Conservation (phyloP, 768 basidiomycete genomes). For the Filobasidium floriforme region DNA sequence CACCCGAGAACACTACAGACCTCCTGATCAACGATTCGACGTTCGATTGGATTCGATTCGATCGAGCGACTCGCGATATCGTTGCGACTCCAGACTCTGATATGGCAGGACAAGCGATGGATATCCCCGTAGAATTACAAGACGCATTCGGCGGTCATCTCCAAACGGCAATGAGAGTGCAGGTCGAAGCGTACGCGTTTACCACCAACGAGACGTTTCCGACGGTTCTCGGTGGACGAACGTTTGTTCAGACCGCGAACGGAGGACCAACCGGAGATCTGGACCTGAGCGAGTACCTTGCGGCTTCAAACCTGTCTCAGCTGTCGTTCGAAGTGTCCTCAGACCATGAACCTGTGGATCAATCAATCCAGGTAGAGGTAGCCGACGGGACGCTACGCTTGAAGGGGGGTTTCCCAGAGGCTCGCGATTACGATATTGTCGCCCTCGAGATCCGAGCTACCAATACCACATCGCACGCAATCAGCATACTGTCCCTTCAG, state of each 20-base stretch:
- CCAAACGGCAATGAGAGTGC: background rate
- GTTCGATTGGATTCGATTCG: conserved; percentile 56
- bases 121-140: conserved; percentile 31
- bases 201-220: conserved; percentile 1
- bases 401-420: too few relatives aligned
- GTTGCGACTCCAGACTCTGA: conserved; percentile 33
- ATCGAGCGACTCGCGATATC: background rate
- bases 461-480: background rate
- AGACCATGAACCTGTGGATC: too few relatives aligned
- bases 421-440: too few relatives aligned
- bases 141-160: background rate
- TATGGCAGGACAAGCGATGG: conserved; percentile 48
- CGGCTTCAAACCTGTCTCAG: background rate
- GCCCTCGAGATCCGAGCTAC: too few relatives aligned
- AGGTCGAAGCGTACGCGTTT: conserved; percentile 2
- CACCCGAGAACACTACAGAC: conserved; percentile 56
- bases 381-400: too few relatives aligned
- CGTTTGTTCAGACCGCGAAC: background rate
- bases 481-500: background rate
- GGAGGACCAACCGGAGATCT: background rate
- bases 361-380: too few relatives aligned
- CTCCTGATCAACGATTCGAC: conserved; percentile 46
- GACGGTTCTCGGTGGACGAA: background rate
- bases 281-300: background rate
- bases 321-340: background rate